phyloP scores from a whole-genome alignment of 2,329 filamentous ascomycete genomes.

The Neofusicoccum sp. region DNA sequence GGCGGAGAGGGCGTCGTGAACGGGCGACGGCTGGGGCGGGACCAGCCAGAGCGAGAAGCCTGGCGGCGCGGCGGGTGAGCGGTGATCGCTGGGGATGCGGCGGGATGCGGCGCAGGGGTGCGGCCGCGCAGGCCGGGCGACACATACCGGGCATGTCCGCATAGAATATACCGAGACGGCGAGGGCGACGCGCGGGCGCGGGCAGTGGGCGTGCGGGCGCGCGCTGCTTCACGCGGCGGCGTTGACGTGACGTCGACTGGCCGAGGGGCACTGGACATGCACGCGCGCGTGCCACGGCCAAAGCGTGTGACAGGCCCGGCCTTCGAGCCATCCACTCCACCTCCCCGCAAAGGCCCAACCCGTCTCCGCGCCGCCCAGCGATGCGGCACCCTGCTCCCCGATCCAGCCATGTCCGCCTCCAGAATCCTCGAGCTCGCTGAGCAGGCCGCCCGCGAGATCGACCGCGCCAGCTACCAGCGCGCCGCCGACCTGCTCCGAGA shows the following conservation, averaged over 20 bases:
- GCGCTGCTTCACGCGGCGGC: neutral
- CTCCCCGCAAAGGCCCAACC: neutral
- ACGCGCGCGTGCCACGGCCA: constrained; percentile 10
- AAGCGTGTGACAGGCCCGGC: constrained; percentile 7
- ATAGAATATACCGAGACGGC: too few species aligned
- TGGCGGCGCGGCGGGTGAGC: constrained; percentile 15
- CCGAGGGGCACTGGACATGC: neutral
- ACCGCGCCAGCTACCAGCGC: constrained; percentile 36
- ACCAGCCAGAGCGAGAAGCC: constrained; percentile 49
- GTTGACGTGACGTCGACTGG: neutral
- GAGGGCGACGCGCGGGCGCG: too few species aligned
- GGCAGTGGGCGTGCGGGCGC: neutral
- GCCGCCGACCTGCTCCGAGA: constrained; percentile 48
- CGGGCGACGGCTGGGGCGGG: constrained; percentile 38
- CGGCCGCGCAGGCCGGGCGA: neutral
- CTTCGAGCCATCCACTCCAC: neutral
- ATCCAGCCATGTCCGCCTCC: constrained; percentile 18
- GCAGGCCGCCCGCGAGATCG: constrained; percentile 24
- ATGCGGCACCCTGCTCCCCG: neutral
- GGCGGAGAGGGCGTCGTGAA: constrained; percentile 33
- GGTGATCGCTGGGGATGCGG: neutral
- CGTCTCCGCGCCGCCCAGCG: neutral
- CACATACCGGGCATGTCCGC: neutral
- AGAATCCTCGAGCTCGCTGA: constrained; percentile 18
- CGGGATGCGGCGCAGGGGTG: neutral